phyloP scores from a whole-genome alignment of 2,329 filamentous ascomycete species.

The Colletotrichum zoysiae region DNA sequence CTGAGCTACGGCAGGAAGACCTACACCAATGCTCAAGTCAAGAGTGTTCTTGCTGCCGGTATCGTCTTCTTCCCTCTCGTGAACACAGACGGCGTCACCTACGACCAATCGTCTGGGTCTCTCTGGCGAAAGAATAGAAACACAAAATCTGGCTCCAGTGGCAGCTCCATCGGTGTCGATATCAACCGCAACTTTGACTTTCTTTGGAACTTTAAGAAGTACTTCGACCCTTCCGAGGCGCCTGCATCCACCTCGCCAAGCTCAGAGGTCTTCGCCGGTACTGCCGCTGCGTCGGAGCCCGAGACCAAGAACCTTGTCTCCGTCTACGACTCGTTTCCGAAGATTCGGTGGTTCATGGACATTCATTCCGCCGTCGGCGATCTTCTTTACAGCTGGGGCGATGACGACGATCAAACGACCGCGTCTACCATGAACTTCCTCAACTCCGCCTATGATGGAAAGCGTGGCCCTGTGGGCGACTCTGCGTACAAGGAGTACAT shows the following conservation, averaged over 20 bases:
- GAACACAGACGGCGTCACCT: constrained; percentile 67
- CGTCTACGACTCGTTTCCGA: constrained; percentile 59
- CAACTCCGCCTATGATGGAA: constrained; percentile 60
- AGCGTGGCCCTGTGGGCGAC: constrained; percentile 57
- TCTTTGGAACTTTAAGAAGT: constrained; percentile 64
- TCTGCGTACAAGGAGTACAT: constrained; percentile 55
- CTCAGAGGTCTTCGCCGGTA: constrained; percentile 59
- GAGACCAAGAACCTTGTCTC: constrained; percentile 63
- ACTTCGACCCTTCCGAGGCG: constrained; percentile 56
- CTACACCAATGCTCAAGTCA: constrained; percentile 66
- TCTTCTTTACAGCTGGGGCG: constrained; percentile 64
- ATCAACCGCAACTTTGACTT: constrained; percentile 71
- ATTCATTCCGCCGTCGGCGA: constrained; percentile 62
- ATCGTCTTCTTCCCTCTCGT: constrained; percentile 66
- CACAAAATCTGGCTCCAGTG: constrained; percentile 32
- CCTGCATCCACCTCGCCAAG: constrained; percentile 52
- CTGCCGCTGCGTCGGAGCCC: constrained; percentile 60
- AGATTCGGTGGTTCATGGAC: constrained; percentile 64
- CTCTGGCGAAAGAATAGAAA: constrained; percentile 72
- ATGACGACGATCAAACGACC: constrained; percentile 59
- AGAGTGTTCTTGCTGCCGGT: constrained; percentile 63
- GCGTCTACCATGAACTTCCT: constrained; percentile 59
- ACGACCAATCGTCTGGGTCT: constrained; percentile 61
- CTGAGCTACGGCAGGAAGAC: constrained; percentile 64
- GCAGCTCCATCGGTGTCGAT: constrained; percentile 59